Base-by-base conservation (phyloP, 495 filamentous ascomycete genomes). In the Penicillium odoratum region DNA sequence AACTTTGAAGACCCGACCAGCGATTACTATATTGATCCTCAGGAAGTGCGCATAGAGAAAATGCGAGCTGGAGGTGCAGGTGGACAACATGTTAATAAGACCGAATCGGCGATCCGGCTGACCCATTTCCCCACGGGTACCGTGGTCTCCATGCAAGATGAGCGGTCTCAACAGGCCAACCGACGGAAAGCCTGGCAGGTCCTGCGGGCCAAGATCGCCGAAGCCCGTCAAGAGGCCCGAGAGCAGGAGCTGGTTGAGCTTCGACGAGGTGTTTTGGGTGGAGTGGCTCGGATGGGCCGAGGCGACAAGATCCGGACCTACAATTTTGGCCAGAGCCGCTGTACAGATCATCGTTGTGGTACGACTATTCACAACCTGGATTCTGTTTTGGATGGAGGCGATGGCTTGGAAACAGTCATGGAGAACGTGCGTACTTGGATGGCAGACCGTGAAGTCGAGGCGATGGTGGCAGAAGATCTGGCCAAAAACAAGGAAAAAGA, bases 51-150 rank as follows among this genome's bases (percentile, higher is more conserved):
- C 42, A 80, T 83, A 8, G 95, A 98, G 65, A 88, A 90, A 62
- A 96, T 98, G 93, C 84, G 92, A 30, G 91, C 94, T 1, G 79
- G 89, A 49, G 94, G 94, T 30, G 92, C 94, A 3, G 94, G 94
- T 16, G 94, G 94, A 6, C 94, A 98, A 75, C 95, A 98, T 69
- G 94, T 98, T 68, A 98, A 98, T 72, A 97, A 90, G 60, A 98
- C 94, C 2, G 95, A 98, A 72, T 96, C 92, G 34, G 94, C 94
- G 16, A 90, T 98, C 59, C 87, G 94, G 16, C 78, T 98, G 54
- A 97, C 92, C 10, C 95, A 98, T 81, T 79, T 91, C 11, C 95
- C 94, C 9, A 97, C 93, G 0, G 86, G 85, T 36, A 91, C 84
- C 7, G 83, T 89, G 28, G 93, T 97, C 10, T 86, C 85, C 44